Evolutionary conservation across 208 protist species (phyloP).

Genomic region (Trypanosoma brucei): DNA sequence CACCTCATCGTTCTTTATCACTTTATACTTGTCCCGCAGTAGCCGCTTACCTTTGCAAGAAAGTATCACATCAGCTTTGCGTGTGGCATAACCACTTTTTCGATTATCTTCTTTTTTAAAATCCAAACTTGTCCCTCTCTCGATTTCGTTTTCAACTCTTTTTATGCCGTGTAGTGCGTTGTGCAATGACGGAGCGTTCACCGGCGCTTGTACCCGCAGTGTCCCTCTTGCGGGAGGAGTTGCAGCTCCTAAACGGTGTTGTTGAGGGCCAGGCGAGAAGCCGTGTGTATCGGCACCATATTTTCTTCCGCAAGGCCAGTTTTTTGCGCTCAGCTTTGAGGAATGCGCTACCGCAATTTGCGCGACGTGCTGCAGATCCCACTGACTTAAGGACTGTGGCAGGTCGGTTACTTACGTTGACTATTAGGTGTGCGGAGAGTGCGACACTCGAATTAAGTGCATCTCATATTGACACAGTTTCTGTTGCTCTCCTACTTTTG

Average conservation of each 20-base stretch:
- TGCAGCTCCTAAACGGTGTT: slow-evolving; percentile 10
- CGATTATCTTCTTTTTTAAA: too few relatives aligned
- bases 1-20: background rate
- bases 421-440: slow-evolving; percentile 27
- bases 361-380: background rate
- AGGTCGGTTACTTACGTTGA: slow-evolving; percentile 17
- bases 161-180: too few relatives aligned
- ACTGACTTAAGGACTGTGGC: background rate
- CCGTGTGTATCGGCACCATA: slow-evolving; percentile 50
- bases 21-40: too few relatives aligned
- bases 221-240: slow-evolving; percentile 15
- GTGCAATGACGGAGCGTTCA: background rate
- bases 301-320: slow-evolving; percentile 31
- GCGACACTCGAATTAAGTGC: slow-evolving; percentile 47
- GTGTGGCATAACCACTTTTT: too few relatives aligned
- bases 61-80: too few relatives aligned
- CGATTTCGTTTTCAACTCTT: too few relatives aligned
- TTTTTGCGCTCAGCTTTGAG: slow-evolving; percentile 13
- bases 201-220: slow-evolving; percentile 2
- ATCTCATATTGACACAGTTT: slow-evolving; percentile 50
- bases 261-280: slow-evolving; percentile 13
- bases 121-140: too few relatives aligned
- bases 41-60: too few relatives aligned
- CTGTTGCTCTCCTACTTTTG: slow-evolving; percentile 35
- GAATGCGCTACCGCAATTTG: slow-evolving; percentile 7